Evolutionary conservation across 768 basidiomycete genomes (phyloP).

Genomic region (Psilocybe tampanensis): DNA sequence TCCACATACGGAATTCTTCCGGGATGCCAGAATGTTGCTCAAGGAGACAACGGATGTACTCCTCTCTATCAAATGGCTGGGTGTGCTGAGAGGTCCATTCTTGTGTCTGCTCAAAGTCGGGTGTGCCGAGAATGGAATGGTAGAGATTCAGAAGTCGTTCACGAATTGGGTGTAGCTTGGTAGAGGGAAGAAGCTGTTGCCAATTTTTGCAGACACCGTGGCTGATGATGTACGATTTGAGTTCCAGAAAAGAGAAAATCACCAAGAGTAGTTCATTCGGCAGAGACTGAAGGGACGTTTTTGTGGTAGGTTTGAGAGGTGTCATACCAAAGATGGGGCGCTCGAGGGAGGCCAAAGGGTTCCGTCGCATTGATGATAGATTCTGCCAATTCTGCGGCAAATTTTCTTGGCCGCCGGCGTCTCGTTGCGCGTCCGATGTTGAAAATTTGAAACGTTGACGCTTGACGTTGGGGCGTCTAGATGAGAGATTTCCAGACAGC

Average conservation of each 20-base stretch:
- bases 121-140: neutral
- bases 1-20: constrained; percentile 6
- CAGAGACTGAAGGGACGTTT: neutral
- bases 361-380: too few species aligned
- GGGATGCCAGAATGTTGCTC: constrained; percentile 1
- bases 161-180: neutral
- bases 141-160: neutral
- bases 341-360: too few species aligned
- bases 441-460: too few species aligned
- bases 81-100: neutral
- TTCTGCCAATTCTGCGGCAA: too few species aligned
- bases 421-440: too few species aligned
- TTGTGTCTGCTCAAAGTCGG: neutral
- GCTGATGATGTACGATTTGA: neutral
- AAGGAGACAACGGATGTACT: neutral
- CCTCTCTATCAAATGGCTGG: neutral
- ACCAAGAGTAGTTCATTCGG: neutral
- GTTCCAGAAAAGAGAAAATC: neutral
- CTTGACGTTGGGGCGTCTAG: too few species aligned
- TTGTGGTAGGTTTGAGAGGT: too few species aligned
- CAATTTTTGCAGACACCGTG: neutral
- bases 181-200: neutral
- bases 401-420: too few species aligned
- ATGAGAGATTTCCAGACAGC: too few species aligned
- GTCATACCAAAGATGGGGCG: too few species aligned